phyloP scores from a whole-genome alignment of 2,329 filamentous ascomycete species.

The Botrytis galanthina region DNA sequence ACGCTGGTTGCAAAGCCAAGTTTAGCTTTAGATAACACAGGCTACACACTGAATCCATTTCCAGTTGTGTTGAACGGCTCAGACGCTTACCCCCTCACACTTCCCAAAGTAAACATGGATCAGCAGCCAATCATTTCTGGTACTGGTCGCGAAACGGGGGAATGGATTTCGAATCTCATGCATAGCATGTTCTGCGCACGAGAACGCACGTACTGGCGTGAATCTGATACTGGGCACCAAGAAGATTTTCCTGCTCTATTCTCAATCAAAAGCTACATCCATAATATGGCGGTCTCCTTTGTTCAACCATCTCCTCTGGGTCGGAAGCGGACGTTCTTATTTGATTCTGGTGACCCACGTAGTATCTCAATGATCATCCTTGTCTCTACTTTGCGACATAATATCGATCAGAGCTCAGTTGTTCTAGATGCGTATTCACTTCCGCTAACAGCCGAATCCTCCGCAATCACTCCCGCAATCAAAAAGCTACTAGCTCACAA shows the following conservation, averaged over 20 bases:
- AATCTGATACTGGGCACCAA: neutral
- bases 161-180: neutral
- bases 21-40: neutral
- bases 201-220: neutral
- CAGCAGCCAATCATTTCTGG: neutral
- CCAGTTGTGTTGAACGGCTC: neutral
- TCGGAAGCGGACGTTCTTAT: neutral
- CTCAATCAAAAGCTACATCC: no score
- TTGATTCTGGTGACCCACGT: neutral
- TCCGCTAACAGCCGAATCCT: neutral
- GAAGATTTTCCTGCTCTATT: neutral
- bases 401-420: conserved; percentile 21
- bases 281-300: neutral
- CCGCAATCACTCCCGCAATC: neutral
- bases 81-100: neutral
- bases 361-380: conserved; percentile 15
- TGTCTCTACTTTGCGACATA: conserved; percentile 10
- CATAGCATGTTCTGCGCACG: neutral
- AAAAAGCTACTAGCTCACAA: neutral
- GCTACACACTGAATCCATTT: neutral
- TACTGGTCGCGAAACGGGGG: neutral
- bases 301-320: neutral
- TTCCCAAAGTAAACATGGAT: neutral
- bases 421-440: conserved; percentile 24
- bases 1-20: neutral